A percentile compares a stretch with the other conserved stretches of the same genome.
phyloP scores from a whole-genome alignment of 768 basidiomycete species.

The Pluteus cervinus region DNA sequence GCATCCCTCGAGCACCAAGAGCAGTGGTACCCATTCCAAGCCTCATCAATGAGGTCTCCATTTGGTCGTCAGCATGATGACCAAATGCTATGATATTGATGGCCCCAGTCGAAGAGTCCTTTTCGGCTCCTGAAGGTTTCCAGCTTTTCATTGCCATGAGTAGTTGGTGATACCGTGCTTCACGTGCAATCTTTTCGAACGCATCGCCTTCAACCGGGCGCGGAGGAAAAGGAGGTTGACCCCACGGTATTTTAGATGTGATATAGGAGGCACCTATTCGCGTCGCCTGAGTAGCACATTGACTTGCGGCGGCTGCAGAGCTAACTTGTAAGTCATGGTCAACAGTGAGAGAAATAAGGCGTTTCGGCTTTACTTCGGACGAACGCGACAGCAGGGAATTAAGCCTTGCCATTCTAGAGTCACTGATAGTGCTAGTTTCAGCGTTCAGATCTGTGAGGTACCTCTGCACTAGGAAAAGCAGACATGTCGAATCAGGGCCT shows the following conservation, averaged over 20 bases:
- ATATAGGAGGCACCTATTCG: slow-evolving; percentile 40
- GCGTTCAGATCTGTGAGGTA: slow-evolving; percentile 23
- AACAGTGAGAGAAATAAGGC: slow-evolving; percentile 55
- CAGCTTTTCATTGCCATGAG: slow-evolving; percentile 25
- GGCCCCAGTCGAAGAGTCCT: slow-evolving; percentile 19
- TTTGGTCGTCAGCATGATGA: slow-evolving; percentile 80
- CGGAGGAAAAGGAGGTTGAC: slow-evolving; percentile 39
- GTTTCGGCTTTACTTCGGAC: too few species aligned
- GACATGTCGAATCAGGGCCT: slow-evolving; percentile 77
- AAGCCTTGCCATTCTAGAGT: too few species aligned
- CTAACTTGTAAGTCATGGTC: slow-evolving; percentile 64
- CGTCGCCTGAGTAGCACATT: slow-evolving; percentile 36
- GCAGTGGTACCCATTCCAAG: slow-evolving; percentile 49
- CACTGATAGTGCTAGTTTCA: not conserved
- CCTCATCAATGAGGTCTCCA: slow-evolving; percentile 76
- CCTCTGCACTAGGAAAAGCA: slow-evolving; percentile 60
- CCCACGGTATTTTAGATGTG: slow-evolving; percentile 53
- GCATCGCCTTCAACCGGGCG: slow-evolving; percentile 31
- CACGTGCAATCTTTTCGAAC: slow-evolving; percentile 53
- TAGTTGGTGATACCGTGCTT: slow-evolving; percentile 49
- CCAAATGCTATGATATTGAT: slow-evolving; percentile 52
- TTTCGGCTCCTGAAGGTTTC: not conserved
- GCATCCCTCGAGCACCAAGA: slow-evolving; percentile 65
- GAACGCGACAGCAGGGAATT: too few species aligned
- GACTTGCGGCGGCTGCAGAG: slow-evolving; percentile 49